phyloP scores from a whole-genome alignment of 2,329 filamentous ascomycete genomes.

The Lachnellula occidentalis region DNA sequence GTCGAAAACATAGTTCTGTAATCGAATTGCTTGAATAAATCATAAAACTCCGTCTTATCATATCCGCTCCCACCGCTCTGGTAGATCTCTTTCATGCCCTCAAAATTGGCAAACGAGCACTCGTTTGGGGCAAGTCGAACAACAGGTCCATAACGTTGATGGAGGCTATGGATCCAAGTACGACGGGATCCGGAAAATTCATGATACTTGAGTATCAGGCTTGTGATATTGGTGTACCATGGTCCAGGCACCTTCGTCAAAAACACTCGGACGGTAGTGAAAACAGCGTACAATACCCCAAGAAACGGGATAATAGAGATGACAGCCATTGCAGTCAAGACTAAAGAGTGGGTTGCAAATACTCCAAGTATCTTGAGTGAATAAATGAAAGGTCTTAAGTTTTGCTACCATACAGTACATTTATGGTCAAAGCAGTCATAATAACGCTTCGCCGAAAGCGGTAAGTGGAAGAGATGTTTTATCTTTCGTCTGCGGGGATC shows the following conservation, averaged over 20 bases:
- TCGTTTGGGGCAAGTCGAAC: conserved; percentile 51
- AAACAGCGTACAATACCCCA: too few species aligned
- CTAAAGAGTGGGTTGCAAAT: too few species aligned
- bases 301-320: too few species aligned
- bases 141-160: conserved; percentile 48
- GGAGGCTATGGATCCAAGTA: conserved; percentile 47
- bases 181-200: conserved; percentile 49
- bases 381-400: too few species aligned
- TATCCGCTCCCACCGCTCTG: conserved; percentile 55
- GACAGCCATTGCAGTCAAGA: too few species aligned
- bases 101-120: conserved; percentile 50
- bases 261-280: too few species aligned
- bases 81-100: conserved; percentile 57
- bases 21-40: conserved; percentile 52
- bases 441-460: too few species aligned
- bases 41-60: conserved; percentile 58
- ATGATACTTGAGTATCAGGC: conserved; percentile 24
- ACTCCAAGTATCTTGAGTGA: too few species aligned
- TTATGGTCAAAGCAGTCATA: too few species aligned
- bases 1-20: conserved; percentile 36
- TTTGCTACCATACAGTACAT: too few species aligned
- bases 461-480: too few species aligned
- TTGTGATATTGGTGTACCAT: not conserved
- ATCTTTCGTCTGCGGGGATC: too few species aligned
- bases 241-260: not conserved